Conservation (phyloP, 1,284 basidiomycete species). For the Volvariella volvacea region DNA sequence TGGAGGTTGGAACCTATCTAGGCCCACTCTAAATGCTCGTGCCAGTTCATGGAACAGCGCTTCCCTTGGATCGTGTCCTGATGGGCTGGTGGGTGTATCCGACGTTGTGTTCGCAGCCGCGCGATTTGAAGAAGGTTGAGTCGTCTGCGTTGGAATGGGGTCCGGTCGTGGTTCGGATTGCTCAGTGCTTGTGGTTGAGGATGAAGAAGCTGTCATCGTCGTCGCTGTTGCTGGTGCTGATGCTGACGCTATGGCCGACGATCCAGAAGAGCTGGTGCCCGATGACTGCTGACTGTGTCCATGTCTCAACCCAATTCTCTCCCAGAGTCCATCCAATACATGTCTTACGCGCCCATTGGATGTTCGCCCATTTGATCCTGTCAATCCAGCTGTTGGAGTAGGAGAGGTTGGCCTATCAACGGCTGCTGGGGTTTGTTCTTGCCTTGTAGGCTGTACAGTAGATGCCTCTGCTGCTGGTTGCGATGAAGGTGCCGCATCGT, state of each 20-base stretch:
- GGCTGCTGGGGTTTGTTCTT: too few relatives aligned
- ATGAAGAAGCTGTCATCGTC: too few relatives aligned
- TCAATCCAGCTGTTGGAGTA: slow-evolving; percentile 40
- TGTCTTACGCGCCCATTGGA: slow-evolving; percentile 41
- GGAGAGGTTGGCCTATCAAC: slow-evolving; percentile 33
- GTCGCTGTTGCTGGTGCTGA: not conserved
- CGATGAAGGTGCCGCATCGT: too few relatives aligned
- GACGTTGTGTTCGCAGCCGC: too few relatives aligned
- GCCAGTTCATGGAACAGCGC: slow-evolving; percentile 71
- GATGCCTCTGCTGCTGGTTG: slow-evolving; percentile 9
- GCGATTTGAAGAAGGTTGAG: slow-evolving; percentile 16
- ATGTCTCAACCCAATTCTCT: slow-evolving; percentile 34
- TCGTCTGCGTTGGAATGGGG: not conserved
- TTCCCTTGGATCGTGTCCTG: slow-evolving; percentile 43
- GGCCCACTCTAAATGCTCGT: slow-evolving; percentile 67
- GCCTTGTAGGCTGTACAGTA: slow-evolving; percentile 15
- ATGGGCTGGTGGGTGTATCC: not conserved
- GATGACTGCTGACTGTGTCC: too few relatives aligned
- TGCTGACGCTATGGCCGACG: not conserved
- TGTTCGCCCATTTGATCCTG: slow-evolving; percentile 22
- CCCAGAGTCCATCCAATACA: slow-evolving; percentile 60
- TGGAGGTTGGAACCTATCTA: slow-evolving; percentile 30
- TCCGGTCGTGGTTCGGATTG: too few relatives aligned
- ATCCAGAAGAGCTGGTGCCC: not conserved
- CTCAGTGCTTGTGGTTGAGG: too few relatives aligned